phyloP scores from a whole-genome alignment of 768 basidiomycete genomes.

The Lactarius quietus region DNA sequence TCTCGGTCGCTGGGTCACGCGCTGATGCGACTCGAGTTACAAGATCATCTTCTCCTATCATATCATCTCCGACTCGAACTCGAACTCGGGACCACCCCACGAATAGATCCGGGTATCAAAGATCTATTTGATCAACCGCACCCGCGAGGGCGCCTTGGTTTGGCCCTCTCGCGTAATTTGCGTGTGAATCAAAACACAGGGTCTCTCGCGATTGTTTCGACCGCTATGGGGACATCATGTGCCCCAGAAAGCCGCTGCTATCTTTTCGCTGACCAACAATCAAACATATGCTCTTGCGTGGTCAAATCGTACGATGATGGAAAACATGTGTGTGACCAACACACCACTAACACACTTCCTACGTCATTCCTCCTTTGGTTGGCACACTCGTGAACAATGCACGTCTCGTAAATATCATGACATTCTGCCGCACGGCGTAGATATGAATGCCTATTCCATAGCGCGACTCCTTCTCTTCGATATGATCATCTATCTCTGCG shows the following conservation, averaged over 20 bases:
- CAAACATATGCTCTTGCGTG: neutral
- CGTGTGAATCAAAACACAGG: neutral
- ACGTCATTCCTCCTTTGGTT: neutral
- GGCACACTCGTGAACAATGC: neutral
- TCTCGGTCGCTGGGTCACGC: neutral
- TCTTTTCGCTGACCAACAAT: neutral
- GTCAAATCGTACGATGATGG: neutral
- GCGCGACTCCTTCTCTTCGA: neutral
- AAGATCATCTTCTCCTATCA: neutral
- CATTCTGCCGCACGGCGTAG: neutral
- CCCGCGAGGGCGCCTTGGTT: neutral
- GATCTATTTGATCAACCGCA: neutral
- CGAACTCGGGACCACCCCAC: neutral
- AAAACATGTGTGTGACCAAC: neutral
- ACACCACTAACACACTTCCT: neutral
- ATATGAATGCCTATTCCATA: neutral
- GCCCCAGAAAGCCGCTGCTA: neutral
- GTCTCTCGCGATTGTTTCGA: neutral
- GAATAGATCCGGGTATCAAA: neutral
- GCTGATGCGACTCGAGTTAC: neutral
- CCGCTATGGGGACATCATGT: neutral
- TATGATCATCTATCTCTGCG: conserved; percentile 5
- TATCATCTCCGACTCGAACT: neutral
- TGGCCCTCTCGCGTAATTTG: neutral
- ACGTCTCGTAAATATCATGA: neutral